phyloP scores from a whole-genome alignment of 2,329 filamentous ascomycete genomes.

The Colletotrichum falcatum region DNA sequence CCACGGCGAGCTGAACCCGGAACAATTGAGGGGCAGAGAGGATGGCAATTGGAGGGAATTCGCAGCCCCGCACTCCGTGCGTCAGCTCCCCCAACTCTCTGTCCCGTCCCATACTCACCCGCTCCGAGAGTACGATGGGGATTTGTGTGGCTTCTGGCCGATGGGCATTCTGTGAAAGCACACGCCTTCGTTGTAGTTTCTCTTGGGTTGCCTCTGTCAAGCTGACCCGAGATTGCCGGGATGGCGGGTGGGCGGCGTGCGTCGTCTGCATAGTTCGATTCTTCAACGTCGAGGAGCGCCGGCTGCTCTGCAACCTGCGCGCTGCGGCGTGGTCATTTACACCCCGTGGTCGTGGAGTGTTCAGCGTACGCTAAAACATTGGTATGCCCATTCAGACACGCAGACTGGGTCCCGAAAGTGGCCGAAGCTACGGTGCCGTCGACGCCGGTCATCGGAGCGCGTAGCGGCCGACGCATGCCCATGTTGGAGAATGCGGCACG shows the following conservation, averaged over 20 bases:
- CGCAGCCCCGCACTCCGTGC: constrained; percentile 37
- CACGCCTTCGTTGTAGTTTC: neutral
- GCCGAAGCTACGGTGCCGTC: constrained; percentile 18
- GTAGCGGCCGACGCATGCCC: constrained; percentile 1
- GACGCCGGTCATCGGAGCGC: constrained; percentile 30
- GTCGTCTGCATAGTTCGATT: constrained; percentile 1
- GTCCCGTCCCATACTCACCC: neutral
- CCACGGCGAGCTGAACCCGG: constrained; percentile 44
- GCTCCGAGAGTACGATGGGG: constrained; percentile 9
- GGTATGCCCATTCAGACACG: neutral
- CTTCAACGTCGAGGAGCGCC: constrained; percentile 4
- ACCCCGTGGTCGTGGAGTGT: neutral
- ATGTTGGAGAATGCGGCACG: neutral
- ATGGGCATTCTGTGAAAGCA: neutral
- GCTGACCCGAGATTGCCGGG: neutral
- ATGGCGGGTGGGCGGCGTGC: neutral
- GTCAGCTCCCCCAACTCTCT: constrained; percentile 25
- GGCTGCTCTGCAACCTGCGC: neutral
- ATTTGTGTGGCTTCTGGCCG: neutral
- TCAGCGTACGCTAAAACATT: neutral
- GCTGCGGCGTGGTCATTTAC: neutral
- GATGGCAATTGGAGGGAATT: constrained; percentile 44
- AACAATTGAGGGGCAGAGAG: constrained; percentile 53
- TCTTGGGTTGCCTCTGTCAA: neutral
- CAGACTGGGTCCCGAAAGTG: constrained; percentile 8